Evolutionary conservation across 495 filamentous ascomycete species (phyloP).

Genomic region (Aspergillus ellipticus): DNA sequence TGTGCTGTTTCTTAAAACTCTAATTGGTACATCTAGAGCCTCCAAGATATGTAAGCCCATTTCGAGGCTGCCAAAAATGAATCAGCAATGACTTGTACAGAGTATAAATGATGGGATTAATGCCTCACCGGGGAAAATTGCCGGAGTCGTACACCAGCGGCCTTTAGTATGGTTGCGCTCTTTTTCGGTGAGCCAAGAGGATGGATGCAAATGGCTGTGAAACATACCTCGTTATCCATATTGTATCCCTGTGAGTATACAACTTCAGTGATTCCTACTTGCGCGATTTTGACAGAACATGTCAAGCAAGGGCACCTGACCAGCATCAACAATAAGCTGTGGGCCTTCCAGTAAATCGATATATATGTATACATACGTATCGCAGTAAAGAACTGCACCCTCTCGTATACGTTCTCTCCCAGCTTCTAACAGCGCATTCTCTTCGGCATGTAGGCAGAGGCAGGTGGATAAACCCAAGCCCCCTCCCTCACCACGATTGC

Average conservation of each 20-base stretch:
- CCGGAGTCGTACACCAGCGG: conserved; percentile 72
- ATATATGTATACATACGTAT: conserved; percentile 55
- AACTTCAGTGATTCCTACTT: conserved; percentile 92
- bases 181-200: conserved; percentile 25
- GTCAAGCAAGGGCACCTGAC: conserved; percentile 88
- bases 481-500: conserved; percentile 68
- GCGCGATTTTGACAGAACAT: conserved; percentile 96
- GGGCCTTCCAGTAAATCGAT: conserved; percentile 1
- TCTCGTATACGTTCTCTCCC: conserved; percentile 84
- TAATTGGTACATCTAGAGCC: neutral
- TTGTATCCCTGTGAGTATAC: conserved; percentile 91
- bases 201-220: neutral
- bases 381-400: conserved; percentile 80
- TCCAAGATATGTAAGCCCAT: conserved; percentile 47
- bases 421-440: conserved; percentile 93
- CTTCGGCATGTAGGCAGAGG: conserved; percentile 92
- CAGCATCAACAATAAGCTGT: neutral
- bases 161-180: conserved; percentile 72
- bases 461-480: conserved; percentile 79
- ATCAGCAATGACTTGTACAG: conserved; percentile 11
- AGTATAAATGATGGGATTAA: neutral
- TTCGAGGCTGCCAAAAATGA: conserved; percentile 35
- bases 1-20: neutral
- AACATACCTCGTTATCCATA: conserved; percentile 69
- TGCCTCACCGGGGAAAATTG: conserved; percentile 74